Evolutionary conservation across 805 yeast genomes (phyloP).

Genomic region (Candida railenensis): DNA sequence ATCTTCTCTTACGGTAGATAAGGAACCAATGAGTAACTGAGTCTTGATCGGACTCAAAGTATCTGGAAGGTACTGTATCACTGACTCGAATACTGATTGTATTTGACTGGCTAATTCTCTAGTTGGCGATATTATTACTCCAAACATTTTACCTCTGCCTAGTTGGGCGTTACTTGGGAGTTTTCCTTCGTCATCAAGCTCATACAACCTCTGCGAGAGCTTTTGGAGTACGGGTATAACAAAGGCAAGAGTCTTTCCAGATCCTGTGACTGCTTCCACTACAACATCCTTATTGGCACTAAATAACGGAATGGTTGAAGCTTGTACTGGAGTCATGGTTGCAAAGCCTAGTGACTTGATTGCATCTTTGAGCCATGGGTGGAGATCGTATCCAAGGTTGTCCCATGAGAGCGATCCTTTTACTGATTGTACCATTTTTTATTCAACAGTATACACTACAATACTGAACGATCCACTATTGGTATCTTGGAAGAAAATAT

Average conservation of each 20-base stretch:
- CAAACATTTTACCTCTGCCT: conserved; percentile 66
- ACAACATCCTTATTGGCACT: conserved; percentile 88
- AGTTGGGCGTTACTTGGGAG: conserved; percentile 26
- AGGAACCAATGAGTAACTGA: conserved; percentile 65
- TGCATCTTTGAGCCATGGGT: conserved; percentile 74
- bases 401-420: conserved; percentile 60
- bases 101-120: conserved; percentile 73
- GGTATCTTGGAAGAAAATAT: no score
- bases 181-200: conserved; percentile 17
- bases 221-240: conserved; percentile 79
- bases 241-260: conserved; percentile 96
- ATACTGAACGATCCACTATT: no score
- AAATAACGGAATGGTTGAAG: conserved; percentile 86
- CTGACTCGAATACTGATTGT: conserved; percentile 56
- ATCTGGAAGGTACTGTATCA: conserved; percentile 57
- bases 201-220: conserved; percentile 36
- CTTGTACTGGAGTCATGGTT: conserved; percentile 95
- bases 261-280: conserved; percentile 96
- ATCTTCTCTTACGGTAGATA: conserved; percentile 68
- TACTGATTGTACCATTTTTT: conserved; percentile 18
- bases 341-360: conserved; percentile 72
- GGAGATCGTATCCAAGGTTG: conserved; percentile 48
- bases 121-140: conserved; percentile 73
- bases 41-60: conserved; percentile 39
- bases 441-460: no score